Evolutionary conservation across 169 alveolate species (phyloP).

Genomic region (Neospora caninum): DNA sequence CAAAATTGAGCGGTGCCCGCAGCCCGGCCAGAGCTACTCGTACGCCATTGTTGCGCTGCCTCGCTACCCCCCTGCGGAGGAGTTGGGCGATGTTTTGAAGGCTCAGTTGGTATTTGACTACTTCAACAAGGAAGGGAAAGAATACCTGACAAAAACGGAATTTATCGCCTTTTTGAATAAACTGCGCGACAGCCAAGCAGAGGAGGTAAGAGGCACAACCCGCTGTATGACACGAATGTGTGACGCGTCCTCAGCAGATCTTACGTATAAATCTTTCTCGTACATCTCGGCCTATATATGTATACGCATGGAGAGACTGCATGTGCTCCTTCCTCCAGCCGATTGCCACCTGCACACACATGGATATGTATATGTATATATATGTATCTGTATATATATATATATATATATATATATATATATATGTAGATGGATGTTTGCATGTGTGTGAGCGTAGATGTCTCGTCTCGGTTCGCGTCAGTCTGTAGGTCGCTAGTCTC

Average conservation of each 20-base stretch:
- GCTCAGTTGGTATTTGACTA: conserved; percentile 70
- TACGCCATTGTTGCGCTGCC: conserved; percentile 74
- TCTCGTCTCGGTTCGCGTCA: not conserved
- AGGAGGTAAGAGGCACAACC: conserved; percentile 2
- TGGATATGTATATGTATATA: not conserved
- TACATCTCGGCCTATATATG: not conserved
- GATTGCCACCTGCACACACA: not conserved
- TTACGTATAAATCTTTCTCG: no score
- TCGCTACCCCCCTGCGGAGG: conserved; percentile 71
- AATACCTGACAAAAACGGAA: conserved; percentile 54
- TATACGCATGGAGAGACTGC: not conserved
- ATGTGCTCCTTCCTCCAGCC: no score
- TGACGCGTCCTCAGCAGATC: not conserved
- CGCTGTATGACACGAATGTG: not conserved
- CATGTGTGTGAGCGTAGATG: not conserved
- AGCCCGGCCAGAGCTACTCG: conserved; percentile 63
- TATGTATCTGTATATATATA: not conserved
- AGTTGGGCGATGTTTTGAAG: conserved; percentile 67
- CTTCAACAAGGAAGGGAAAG: conserved; percentile 70
- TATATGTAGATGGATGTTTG: not conserved
- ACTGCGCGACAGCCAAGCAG: conserved; percentile 54
- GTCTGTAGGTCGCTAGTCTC: not conserved
- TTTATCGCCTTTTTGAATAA: conserved; percentile 49
- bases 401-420: not conserved
- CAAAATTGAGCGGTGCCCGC: conserved; percentile 62